These are phyloP conservation scores for Bretschneidera sinensis DNA, from an alignment of 345 rosid genomes.

Conservation along the genomic window DNA sequence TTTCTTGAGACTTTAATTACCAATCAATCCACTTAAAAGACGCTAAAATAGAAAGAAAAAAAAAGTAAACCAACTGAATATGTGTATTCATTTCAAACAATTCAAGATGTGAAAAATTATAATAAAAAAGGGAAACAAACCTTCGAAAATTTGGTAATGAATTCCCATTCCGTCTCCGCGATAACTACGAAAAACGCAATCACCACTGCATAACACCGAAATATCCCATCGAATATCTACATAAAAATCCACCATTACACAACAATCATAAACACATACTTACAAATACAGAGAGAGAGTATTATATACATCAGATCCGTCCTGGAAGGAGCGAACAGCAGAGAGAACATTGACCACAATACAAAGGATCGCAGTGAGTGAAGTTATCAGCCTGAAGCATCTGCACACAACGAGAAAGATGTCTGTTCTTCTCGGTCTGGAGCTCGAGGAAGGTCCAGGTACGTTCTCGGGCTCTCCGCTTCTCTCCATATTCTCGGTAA, in stretches of 20 bases:
- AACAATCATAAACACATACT: not conserved
- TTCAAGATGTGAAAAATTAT: not conserved
- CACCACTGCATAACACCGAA: constrained; percentile 84
- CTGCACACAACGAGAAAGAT: constrained; percentile 66
- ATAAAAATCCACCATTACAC: not conserved
- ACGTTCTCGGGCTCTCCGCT: constrained; percentile 18
- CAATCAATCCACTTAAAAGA: not conserved
- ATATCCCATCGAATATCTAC: constrained; percentile 86
- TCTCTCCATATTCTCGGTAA: constrained; percentile 18
- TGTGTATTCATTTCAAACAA: not conserved
- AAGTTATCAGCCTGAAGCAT: constrained; percentile 67
- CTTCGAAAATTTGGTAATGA: constrained; percentile 64
- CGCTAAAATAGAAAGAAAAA: not conserved
- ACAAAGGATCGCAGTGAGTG: constrained; percentile 71
- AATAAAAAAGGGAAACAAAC: constrained; percentile 22
- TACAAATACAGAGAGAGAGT: not conserved
- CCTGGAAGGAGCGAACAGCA: constrained; percentile 67
- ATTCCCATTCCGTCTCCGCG: constrained; percentile 92
- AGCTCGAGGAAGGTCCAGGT: constrained; percentile 8
- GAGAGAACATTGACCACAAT: constrained; percentile 78
- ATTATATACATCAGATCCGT: constrained; percentile 61
- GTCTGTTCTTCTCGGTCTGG: constrained; percentile 41
- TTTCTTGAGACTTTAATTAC: not conserved
- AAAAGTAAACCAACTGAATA: no score
- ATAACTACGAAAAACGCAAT: constrained; percentile 62